Evolutionary conservation across 352 stramenopile genomes (phyloP), one percentile per base, ranked within the genome.

Genomic region (Thalassiosira ordinaria): DNA sequence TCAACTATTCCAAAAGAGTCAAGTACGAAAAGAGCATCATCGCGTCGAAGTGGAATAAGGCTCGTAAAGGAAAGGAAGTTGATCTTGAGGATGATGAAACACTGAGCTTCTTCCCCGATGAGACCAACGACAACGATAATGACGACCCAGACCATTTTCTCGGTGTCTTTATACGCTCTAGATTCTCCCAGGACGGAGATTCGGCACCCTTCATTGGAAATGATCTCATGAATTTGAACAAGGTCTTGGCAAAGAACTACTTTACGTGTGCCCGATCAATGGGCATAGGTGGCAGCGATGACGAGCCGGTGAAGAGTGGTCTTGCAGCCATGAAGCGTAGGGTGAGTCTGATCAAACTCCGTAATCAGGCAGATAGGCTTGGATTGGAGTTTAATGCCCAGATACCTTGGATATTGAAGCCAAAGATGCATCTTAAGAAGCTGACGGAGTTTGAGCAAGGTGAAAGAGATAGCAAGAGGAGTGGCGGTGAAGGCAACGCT

Each of bases 361-460:
- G 74, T 20, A 68, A 92, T 63, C 86, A 92, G 69, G 82, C 87
- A 9, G 80, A 93, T 72, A 44, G 47, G 4, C 64, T 87, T n/a
- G 89, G 89, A 3, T 52, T 93, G 14, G 29, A 41, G 16, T 92
- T 63, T 52, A 74, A 92, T 53, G 53, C 39, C 22, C 26, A 51
- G 33, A 56, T 59, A 18, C 86, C 86, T 16, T 92, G 89, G 85
- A 70, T 77, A 18, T 69, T 91, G 5, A 75, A 65, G 53, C 47
- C 39, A 27, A 78, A 68, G 64, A 37, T 76, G 6, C 29, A 64
- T 31, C 37, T 83, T 29, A 13, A 70, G 7, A 44, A 64, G 35
- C 8, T 39, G 26, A 63, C 26, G 5, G 29, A 33, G 33, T 51
- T 47, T 37, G 31, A 57, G 1, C 39, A 56, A 59, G 31, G 20